Evolutionary conservation across 116 monocot genomes (phyloP), one percentile per base, ranked within the genome.

Genomic region (Posidonia oceanica): DNA sequence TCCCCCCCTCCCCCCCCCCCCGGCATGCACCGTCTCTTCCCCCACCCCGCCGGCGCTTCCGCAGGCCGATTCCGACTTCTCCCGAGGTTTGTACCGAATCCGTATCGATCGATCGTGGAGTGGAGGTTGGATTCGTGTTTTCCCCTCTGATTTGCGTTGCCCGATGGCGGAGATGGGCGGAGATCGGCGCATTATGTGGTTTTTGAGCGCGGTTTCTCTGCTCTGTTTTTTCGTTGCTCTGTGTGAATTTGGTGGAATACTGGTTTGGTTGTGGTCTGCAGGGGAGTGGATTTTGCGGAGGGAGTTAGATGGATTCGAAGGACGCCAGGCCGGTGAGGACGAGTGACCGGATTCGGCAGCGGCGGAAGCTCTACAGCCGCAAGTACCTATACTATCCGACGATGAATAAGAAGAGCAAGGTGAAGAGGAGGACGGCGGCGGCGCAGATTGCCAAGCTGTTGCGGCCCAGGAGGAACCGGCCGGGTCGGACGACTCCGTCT

Each of bases 361-460:
- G 87, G 55, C 81, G 81, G 52, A 93, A 85, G 82, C 41, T 84
- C 14, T 88, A 72, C 21, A 83, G 75, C 14, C 61, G 81, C 18
- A 16, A 73, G 4, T 87, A 63, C 71, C 39, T 84, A 36, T 90
- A 87, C 66, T 92, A 85, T 74, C 87, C 85, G 20, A 63, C 54
- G 39, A 83, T 87, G 14, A 68, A 83, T 37, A 87, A 89, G 84
- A 92, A 85, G 82, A 77, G 65, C 54, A 98, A 92, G 81, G 86
- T 89, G 72, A 87, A 63, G 72, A 77, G 89, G 73, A 75, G 87
- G 69, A 83, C 87, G 22, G 85, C 92, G 2, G 87, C 89, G 10
- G 82, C 90, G 3, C 87, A 85, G 80, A 92, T 98, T 64, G 93
- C 83, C 5, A 98, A 98, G 80, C 65, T 89, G 10, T 76, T 92